Evolutionary conservation across 768 basidiomycete species (phyloP), one percentile per base, ranked within the genome.

Genomic region (Podaxis pistillaris): DNA sequence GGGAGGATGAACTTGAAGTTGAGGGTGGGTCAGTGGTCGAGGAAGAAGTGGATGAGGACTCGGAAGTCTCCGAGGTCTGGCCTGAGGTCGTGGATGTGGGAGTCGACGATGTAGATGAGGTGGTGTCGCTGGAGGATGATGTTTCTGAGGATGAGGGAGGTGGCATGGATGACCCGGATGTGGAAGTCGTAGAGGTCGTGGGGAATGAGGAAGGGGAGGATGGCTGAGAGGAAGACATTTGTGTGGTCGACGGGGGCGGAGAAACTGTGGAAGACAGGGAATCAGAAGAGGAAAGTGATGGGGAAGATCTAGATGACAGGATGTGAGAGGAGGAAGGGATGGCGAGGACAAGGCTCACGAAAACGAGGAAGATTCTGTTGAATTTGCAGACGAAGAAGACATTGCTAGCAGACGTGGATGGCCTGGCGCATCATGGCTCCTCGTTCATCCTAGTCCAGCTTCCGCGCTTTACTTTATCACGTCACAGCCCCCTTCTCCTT

Each of bases 91-190:
- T 62, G 38, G 46, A 24, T 9, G 36, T 22, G n/a, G 55, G 9
- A 5, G 19, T 33, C 17, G 44, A 52, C 11, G 64, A 37, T 26
- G 67, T 65, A 3, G 64, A 56, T 1, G 68, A 19, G 15, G 44
- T 7, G 4, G n/a, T 46, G 12, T 46, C 62, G 26, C 57, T 58
- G 1, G 64, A 49, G 15, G 66, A 62, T 11, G 65, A 58, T 11
- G 63, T 61, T 41, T 41, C 24, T 12, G 67, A 58, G 33, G 68
- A 55, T 19, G 68, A 64, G 11, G 69, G 33, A 5, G 71, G 68
- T 19, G 68, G 58, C 13, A 68, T 63, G 19, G 72, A 63, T 44
- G 69, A 65, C 40, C 67, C 63, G 17, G 73, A 67, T 26, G 70
- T 60, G 19, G 65, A 55, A 6, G n/a, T 36, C 9, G 66, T 56